Evolutionary conservation across 1,284 basidiomycete genomes (phyloP), one percentile per base, ranked within the genome.

Genomic region (Tilletia indica): DNA sequence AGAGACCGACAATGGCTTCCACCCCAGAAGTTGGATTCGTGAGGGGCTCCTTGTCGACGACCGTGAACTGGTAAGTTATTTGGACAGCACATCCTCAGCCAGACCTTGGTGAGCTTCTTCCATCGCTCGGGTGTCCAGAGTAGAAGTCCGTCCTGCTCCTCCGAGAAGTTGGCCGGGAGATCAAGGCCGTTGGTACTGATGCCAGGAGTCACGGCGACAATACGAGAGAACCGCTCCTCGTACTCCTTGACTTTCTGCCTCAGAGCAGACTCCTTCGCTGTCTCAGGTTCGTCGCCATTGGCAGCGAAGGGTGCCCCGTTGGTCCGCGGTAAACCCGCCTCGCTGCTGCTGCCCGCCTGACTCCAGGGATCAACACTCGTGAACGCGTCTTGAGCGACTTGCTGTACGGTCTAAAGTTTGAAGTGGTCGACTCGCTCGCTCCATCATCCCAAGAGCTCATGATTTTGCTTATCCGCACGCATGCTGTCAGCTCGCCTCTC

Each of bases 31-130:
- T 88, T 3, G 94, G 93, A 2, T 90, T 89, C 63, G 91, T 90
- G 21, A 94, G 86, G 8, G 91, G 89, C 25, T 91, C 92, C 63
- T 92, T 92, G 67, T 94, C 90, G 34, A 93, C 89, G 66, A 97
- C 89, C 3, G 91, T 91, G 81, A 97, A 96, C 85, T 99, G 97
- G 85, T 95, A 98, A 8, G 89, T 88, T 54, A 96, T 92, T 61
- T 91, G 89, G 91, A 91, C 63, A 99, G 86, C 9, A 96, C 89
- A 64, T 89, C 79, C 85, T 98, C 95, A 0, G 95, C 93, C 92
- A 98, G 0, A 83, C 76, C 49, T 74, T 73, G 19, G 80, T 80
- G 42, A 71, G 74, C 0, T 91, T 83, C 76, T 92, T 89, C 96
- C 96, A 99, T 76, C 89, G 90, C 75, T 90, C 89, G 73, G 97